A percentile compares a stretch with the other conserved stretches of the same genome.
Evolutionary conservation across 345 rosid species (phyloP).

Genomic region (Arabis hirsuta): DNA sequence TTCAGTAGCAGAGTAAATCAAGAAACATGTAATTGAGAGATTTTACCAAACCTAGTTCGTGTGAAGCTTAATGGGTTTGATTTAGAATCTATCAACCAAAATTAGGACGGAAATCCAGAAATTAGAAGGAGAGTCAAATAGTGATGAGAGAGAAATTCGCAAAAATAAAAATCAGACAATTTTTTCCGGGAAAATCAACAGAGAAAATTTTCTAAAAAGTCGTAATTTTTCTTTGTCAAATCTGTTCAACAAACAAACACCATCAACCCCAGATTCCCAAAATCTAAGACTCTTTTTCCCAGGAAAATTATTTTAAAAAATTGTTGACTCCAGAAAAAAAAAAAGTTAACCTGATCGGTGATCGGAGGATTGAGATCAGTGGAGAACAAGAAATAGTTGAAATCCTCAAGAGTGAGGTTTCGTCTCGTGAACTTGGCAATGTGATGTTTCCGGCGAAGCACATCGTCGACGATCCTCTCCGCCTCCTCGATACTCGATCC

Average conservation of each 20-base stretch:
- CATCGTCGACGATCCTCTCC: slow-evolving; percentile 58
- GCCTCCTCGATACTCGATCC: slow-evolving; percentile 55
- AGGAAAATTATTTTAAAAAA: background rate
- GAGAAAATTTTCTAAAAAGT: slow-evolving; percentile 13
- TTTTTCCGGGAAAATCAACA: slow-evolving; percentile 25
- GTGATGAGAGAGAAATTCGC: background rate
- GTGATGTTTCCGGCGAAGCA: slow-evolving; percentile 63
- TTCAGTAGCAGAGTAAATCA: slow-evolving; percentile 1
- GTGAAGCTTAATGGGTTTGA: background rate
- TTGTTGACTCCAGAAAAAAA: slow-evolving; percentile 20
- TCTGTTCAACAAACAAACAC: background rate
- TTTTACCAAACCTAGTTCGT: background rate
- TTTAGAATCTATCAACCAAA: background rate
- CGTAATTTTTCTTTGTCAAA: slow-evolving; percentile 21
- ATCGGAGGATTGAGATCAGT: slow-evolving; percentile 72
- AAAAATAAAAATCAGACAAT: background rate
- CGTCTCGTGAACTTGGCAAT: slow-evolving; percentile 64
- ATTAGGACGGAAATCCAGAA: background rate
- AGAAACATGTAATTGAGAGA: background rate
- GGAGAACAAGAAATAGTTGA: slow-evolving; percentile 61
- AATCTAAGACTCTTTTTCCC: background rate
- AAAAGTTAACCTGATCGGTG: slow-evolving; percentile 45
- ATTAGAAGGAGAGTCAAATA: slow-evolving; percentile 6
- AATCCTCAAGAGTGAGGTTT: slow-evolving; percentile 73
- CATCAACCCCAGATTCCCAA: slow-evolving; percentile 21